A percentile compares a stretch with the other conserved stretches of the same genome.
These are phyloP conservation scores for Tuber magnatum DNA, from an alignment of 495 filamentous ascomycete genomes.

Conservation along the genomic window DNA sequence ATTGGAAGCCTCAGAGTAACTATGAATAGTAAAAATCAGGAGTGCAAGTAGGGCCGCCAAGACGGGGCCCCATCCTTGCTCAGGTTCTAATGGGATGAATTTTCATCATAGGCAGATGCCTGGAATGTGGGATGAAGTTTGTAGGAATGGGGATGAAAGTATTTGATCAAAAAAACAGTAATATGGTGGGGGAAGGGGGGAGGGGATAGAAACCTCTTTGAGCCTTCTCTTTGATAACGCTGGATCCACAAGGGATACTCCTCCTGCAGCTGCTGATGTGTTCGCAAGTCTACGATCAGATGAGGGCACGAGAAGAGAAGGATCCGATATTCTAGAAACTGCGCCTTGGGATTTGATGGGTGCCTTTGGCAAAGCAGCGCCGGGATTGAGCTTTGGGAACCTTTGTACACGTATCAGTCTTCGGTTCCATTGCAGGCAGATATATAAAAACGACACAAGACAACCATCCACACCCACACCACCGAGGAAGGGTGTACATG, in stretches of 20 bases:
- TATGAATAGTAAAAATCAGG: constrained; percentile 62
- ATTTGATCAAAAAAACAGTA: constrained; percentile 19
- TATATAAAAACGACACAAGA: constrained; percentile 27
- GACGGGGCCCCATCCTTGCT: constrained; percentile 53
- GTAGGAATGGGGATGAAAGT: constrained; percentile 9
- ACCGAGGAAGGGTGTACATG: background rate
- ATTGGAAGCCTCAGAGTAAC: constrained; percentile 80
- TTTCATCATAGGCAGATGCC: constrained; percentile 60
- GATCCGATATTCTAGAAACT: constrained; percentile 39
- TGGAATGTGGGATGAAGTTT: constrained; percentile 13
- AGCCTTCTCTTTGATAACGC: constrained; percentile 34
- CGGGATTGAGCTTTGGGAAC: constrained; percentile 40
- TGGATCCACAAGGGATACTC: constrained; percentile 34
- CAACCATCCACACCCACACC: constrained; percentile 24
- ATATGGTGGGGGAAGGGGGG: background rate
- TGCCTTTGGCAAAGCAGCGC: constrained; percentile 36
- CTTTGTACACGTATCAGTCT: constrained; percentile 40
- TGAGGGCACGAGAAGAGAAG: constrained; percentile 38
- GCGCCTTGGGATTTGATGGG: constrained; percentile 37
- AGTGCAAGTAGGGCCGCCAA: constrained; percentile 37
- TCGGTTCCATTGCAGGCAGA: constrained; percentile 29
- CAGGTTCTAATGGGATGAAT: constrained; percentile 45
- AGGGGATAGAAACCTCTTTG: constrained; percentile 32
- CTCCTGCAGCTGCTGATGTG: constrained; percentile 38
- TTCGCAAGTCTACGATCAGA: constrained; percentile 36